phyloP scores from a whole-genome alignment of 495 filamentous ascomycete genomes.

The Xylaria castorea region DNA sequence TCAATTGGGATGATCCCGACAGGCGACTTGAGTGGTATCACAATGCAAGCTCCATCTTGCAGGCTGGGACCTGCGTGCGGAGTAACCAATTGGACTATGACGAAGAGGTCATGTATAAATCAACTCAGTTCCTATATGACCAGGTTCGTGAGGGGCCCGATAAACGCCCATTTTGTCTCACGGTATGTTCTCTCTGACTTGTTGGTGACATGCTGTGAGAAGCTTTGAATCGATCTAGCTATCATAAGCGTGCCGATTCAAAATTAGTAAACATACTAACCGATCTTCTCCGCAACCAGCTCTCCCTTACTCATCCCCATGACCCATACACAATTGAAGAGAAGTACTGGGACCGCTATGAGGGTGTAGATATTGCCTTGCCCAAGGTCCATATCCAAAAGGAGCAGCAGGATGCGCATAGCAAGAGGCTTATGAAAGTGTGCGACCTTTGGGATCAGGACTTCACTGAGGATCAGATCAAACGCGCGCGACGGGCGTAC shows the following conservation, averaged over 20 bases:
- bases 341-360: slow-evolving; percentile 89
- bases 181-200: slow-evolving; percentile 44
- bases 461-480: slow-evolving; percentile 79
- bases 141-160: slow-evolving; percentile 72
- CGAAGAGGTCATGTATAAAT: slow-evolving; percentile 88
- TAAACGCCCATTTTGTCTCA: slow-evolving; percentile 82
- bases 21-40: slow-evolving; percentile 88
- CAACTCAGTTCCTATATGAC: slow-evolving; percentile 83
- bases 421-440: slow-evolving; percentile 77
- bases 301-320: slow-evolving; percentile 90
- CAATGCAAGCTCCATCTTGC: slow-evolving; percentile 86
- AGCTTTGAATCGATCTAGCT: neutral
- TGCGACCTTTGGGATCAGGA: slow-evolving; percentile 80
- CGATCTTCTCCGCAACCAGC: slow-evolving; percentile 39
- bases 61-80: slow-evolving; percentile 80
- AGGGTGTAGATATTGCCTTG: slow-evolving; percentile 81
- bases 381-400: slow-evolving; percentile 76
- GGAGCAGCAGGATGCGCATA: slow-evolving; percentile 82
- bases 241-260: neutral
- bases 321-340: slow-evolving; percentile 89
- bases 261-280: slow-evolving; percentile 12
- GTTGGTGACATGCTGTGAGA: neutral
- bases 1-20: slow-evolving; percentile 89
- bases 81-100: slow-evolving; percentile 96
- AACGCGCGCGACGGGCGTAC: slow-evolving; percentile 80